A percentile compares a stretch with the other conserved stretches of the same genome.
phyloP scores from a whole-genome alignment of 257 asterid genomes.

The Catharanthus roseus region DNA sequence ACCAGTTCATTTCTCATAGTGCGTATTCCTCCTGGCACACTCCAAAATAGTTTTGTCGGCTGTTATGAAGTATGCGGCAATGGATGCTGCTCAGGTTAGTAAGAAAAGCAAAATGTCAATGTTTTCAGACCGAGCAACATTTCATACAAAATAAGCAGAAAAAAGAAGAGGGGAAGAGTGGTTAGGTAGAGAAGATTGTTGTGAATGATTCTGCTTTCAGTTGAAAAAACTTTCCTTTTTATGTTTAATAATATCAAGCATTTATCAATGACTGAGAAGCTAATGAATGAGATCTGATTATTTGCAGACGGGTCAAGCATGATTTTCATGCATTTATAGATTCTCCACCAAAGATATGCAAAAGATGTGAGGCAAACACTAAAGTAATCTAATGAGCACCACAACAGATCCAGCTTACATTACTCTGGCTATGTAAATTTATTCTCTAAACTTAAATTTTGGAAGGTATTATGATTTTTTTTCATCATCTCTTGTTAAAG shows the following conservation, averaged over 20 bases:
- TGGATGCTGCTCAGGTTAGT: constrained; percentile 49
- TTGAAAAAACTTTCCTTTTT: no score
- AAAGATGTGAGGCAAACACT: neutral
- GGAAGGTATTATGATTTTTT: neutral
- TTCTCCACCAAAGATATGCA: neutral
- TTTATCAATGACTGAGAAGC: no score
- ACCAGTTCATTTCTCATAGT: constrained; percentile 36
- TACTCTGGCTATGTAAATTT: neutral
- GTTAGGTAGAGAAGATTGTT: no score
- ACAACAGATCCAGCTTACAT: neutral
- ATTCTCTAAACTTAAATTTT: neutral
- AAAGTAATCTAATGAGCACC: neutral
- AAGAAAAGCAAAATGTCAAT: constrained; percentile 6
- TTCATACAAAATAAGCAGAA: neutral
- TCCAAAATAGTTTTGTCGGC: constrained; percentile 78
- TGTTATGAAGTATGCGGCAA: constrained; percentile 79
- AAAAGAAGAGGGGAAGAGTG: neutral
- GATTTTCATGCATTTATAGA: neutral
- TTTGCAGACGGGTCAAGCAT: neutral
- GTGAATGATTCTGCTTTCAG: no score
- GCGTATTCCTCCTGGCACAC: constrained; percentile 65
- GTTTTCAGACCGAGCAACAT: neutral
- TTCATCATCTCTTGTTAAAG: neutral
- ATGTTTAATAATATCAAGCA: no score
- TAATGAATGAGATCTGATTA: neutral